phyloP scores from a whole-genome alignment of 192 early-diverging fungal species.

The Coemansia sp. region DNA sequence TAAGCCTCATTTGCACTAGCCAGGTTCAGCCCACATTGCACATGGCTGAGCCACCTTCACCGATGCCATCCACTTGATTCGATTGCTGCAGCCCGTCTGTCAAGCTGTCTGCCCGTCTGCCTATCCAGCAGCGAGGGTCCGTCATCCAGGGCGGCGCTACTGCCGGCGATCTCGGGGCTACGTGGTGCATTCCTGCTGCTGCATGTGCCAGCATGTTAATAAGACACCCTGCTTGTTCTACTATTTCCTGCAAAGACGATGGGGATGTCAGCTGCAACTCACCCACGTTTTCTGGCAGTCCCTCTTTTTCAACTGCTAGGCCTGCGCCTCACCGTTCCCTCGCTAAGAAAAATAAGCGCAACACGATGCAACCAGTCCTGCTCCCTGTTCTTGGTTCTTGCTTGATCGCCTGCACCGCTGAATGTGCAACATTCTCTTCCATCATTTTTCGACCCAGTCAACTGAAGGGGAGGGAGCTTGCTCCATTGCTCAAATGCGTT shows the following conservation, averaged over 20 bases:
- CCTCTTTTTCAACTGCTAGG: neutral
- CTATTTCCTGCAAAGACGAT: neutral
- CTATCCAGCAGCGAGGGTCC: neutral
- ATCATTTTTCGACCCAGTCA: neutral
- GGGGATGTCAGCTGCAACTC: neutral
- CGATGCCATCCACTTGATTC: neutral
- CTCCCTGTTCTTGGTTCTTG: neutral
- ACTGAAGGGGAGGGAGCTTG: constrained; percentile 1
- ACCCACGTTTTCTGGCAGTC: constrained; percentile 8
- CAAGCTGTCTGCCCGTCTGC: neutral
- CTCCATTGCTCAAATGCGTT: neutral
- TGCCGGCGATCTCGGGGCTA: neutral
- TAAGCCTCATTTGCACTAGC: neutral
- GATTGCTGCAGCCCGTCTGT: neutral
- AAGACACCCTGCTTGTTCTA: neutral
- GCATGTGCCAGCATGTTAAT: neutral
- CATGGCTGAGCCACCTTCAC: constrained; percentile 1
- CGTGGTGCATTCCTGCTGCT: neutral
- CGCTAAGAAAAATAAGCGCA: neutral
- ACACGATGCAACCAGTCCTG: neutral
- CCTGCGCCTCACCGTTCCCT: constrained; percentile 7
- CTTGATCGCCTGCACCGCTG: neutral
- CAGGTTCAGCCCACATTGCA: neutral
- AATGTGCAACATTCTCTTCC: neutral
- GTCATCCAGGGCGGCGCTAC: neutral